These are phyloP conservation scores for Cercophora samala DNA, from an alignment of 495 filamentous ascomycete genomes.

Conservation along the genomic window DNA sequence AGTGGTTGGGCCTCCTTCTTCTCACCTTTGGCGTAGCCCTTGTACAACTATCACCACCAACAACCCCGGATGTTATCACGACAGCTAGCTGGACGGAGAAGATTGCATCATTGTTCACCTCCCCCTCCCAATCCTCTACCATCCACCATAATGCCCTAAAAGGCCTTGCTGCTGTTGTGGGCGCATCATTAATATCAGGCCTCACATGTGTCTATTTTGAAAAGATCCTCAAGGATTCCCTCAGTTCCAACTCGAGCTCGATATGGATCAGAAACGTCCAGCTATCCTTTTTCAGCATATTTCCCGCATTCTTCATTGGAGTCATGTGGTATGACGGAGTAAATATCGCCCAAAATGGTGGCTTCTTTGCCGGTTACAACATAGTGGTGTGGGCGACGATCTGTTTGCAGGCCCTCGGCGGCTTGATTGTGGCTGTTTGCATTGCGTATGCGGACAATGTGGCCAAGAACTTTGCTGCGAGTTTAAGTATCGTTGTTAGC, in stretches of 20 bases:
- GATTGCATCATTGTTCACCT: conserved; percentile 41
- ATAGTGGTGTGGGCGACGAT: conserved; percentile 66
- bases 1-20: conserved; percentile 61
- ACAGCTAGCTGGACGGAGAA: conserved; percentile 46
- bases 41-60: conserved; percentile 51
- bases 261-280: conserved; percentile 74
- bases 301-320: conserved; percentile 67
- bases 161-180: conserved; percentile 59
- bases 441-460: conserved; percentile 62
- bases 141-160: conserved; percentile 42
- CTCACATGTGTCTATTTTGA: conserved; percentile 68
- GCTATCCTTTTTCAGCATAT: conserved; percentile 67
- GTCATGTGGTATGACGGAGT: conserved; percentile 69
- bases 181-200: conserved; percentile 60
- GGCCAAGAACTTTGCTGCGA: conserved; percentile 64
- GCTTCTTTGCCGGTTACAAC: conserved; percentile 69
- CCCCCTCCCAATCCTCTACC: background rate
- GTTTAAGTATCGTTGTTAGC: conserved; percentile 56
- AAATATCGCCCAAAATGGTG: conserved; percentile 56
- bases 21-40: conserved; percentile 62
- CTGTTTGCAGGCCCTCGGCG: conserved; percentile 60
- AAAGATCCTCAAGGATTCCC: conserved; percentile 66
- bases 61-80: conserved; percentile 30
- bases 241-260: conserved; percentile 48
- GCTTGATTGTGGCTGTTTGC: conserved; percentile 62